Evolutionary conservation across 1,139 yeast genomes (phyloP).

Genomic region (Kodamaea suecica): DNA sequence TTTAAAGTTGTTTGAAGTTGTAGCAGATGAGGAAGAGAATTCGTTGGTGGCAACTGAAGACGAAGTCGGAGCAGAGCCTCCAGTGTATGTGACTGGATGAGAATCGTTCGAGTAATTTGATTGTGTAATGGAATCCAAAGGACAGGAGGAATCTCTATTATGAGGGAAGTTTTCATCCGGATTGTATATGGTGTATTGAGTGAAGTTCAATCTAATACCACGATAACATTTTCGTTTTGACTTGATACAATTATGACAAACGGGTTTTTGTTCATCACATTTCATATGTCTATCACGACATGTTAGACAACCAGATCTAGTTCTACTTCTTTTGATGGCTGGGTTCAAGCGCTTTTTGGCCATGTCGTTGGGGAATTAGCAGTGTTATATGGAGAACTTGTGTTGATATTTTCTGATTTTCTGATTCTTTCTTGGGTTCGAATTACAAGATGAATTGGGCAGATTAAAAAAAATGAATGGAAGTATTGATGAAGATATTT

Average conservation of each 20-base stretch:
- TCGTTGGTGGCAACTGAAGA: too few species aligned
- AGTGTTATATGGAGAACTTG: neutral
- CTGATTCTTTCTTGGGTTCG: too few species aligned
- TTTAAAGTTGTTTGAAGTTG: slow-evolving; percentile 12
- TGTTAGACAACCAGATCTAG: slow-evolving; percentile 47
- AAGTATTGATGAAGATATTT: too few species aligned
- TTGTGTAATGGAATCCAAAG: slow-evolving; percentile 2
- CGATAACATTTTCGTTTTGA: slow-evolving; percentile 43
- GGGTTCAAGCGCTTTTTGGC: slow-evolving; percentile 20
- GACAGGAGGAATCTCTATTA: neutral
- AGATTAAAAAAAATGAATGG: too few species aligned
- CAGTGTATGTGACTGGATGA: neutral
- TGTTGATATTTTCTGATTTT: too few species aligned
- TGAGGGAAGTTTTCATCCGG: slow-evolving; percentile 23
- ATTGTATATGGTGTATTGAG: slow-evolving; percentile 41
- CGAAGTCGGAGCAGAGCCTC: neutral
- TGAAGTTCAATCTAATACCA: slow-evolving; percentile 45
- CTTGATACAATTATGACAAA: slow-evolving; percentile 43
- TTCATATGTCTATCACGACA: slow-evolving; percentile 50
- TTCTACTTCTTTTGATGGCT: slow-evolving; percentile 28
- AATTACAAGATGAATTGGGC: too few species aligned
- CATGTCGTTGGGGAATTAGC: slow-evolving; percentile 9
- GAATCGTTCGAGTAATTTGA: neutral
- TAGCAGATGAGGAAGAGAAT: neutral
- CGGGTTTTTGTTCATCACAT: slow-evolving; percentile 48